phyloP scores from a whole-genome alignment of 345 rosid species.

The Stellera chamaejasme region DNA sequence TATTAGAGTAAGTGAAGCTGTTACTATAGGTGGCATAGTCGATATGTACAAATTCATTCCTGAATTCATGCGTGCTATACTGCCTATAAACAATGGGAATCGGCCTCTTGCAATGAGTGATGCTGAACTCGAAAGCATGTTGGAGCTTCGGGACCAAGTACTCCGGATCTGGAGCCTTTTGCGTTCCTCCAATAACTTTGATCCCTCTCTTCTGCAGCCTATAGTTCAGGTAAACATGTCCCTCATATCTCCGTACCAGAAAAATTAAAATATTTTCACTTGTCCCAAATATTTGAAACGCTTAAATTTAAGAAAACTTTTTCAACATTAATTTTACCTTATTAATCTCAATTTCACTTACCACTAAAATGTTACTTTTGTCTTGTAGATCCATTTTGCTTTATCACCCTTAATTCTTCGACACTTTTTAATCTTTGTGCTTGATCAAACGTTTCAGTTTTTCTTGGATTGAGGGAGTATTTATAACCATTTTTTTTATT shows the following conservation, averaged over 20 bases:
- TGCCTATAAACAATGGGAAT: slow-evolving; percentile 41
- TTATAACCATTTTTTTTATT: no score
- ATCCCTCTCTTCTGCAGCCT: slow-evolving; percentile 71
- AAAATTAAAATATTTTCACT: no score
- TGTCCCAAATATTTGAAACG: no score
- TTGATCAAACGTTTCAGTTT: no score
- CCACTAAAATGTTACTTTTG: no score
- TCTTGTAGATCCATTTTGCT: no score
- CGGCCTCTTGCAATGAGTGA: slow-evolving; percentile 50
- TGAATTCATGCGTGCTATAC: slow-evolving; percentile 32
- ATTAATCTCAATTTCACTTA: no score
- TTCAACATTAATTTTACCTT: no score
- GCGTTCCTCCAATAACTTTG: slow-evolving; percentile 68
- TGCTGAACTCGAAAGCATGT: slow-evolving; percentile 47
- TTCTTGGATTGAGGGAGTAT: no score
- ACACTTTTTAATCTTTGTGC: no score
- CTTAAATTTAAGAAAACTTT: no score
- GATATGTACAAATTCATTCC: slow-evolving; percentile 73
- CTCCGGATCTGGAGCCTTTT: slow-evolving; percentile 74
- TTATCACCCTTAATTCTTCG: no score
- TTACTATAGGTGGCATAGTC: slow-evolving; percentile 46
- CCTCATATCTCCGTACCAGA: neutral
- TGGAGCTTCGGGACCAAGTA: slow-evolving; percentile 70
- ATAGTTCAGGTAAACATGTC: slow-evolving; percentile 53
- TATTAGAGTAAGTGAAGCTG: slow-evolving; percentile 65